Evolutionary conservation across 208 protist species (phyloP).

Genomic region (Leptomonas seymouri): DNA sequence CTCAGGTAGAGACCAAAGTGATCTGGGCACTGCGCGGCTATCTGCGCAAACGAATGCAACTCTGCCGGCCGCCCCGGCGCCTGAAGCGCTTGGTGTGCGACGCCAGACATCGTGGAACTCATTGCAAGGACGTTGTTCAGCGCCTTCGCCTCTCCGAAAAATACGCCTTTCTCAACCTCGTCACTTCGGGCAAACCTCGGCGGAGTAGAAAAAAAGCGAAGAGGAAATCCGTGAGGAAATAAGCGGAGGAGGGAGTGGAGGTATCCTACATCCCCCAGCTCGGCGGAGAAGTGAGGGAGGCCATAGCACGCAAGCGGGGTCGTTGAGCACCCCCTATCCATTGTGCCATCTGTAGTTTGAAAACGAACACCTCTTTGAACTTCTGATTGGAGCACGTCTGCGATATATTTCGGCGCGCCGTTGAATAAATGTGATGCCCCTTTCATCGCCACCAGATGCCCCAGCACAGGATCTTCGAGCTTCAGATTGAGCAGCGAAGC

Average conservation of each 20-base stretch:
- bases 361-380: background rate
- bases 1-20: conserved; percentile 40
- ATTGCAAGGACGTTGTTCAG: no score
- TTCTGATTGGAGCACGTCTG: conserved; percentile 11
- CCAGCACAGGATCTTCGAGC: conserved; percentile 29
- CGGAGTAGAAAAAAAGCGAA: conserved; percentile 17
- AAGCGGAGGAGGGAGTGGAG: conserved; percentile 1
- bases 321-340: background rate
- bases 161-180: background rate
- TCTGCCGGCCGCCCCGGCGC: background rate
- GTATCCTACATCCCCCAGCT: conserved; percentile 42
- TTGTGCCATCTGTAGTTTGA: background rate
- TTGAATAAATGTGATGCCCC: background rate
- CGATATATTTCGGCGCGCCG: background rate
- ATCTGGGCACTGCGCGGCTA: conserved; percentile 40
- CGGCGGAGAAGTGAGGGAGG: conserved; percentile 55
- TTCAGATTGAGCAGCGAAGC: conserved; percentile 57
- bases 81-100: background rate
- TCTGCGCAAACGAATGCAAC: conserved; percentile 24
- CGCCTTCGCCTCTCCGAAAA: background rate
- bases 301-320: conserved; percentile 30
- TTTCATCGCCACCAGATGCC: conserved; percentile 5
- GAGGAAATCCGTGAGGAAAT: conserved; percentile 16
- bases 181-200: background rate
- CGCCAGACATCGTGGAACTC: background rate